Evolutionary conservation across 768 basidiomycete genomes (phyloP), one percentile per base, ranked within the genome.

Genomic region (Pulveroboletus sp.): DNA sequence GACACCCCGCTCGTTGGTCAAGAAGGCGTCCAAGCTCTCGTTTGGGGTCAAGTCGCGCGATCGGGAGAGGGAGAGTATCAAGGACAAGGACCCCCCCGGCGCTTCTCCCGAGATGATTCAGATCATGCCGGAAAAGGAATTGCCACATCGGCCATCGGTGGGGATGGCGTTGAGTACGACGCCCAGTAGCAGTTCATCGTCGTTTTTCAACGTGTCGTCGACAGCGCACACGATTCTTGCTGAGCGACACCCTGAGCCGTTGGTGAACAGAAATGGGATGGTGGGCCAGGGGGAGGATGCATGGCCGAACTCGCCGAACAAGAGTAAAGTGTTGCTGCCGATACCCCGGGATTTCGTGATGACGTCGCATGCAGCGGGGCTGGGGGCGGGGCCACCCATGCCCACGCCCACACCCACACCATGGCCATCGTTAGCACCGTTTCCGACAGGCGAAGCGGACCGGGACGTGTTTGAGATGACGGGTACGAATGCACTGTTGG

Each of bases 161-260:
- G 76, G 72, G 16, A 76, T 75, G 4, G 75, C 72, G 6, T 65
- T 87, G 49, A 80, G 76, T 44, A 71, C 82, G n/a, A 85, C 82
- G 5, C 79, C 83, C 5, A 88, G 85, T 62, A 83, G 82, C 44
- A 85, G 84, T 20, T 90, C 87, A 0, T 90, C 88, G 3, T 90
- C 89, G 4, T 90, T 92, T 72, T 90, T 91, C 74, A 90, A 90
- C 60, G 85, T 89, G 24, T 75, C 83, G 6, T 78, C 82, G 6
- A 76, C 77, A 40, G 73, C 77, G 25, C 73, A 74, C 42, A 72
- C 71, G 1, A 57, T 70, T 3, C 63, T 69, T 17, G 65, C 65
- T 5, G 76, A 77, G 4, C 53, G 53, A 7, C 62, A 66, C 13
- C 65, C 68, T 12, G 59, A 59, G n/a, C 38, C 43, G 0, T 66